Evolutionary conservation across 331 rosid genomes (phyloP), one percentile per base, ranked within the genome.

Genomic region (Acacia concinna): DNA sequence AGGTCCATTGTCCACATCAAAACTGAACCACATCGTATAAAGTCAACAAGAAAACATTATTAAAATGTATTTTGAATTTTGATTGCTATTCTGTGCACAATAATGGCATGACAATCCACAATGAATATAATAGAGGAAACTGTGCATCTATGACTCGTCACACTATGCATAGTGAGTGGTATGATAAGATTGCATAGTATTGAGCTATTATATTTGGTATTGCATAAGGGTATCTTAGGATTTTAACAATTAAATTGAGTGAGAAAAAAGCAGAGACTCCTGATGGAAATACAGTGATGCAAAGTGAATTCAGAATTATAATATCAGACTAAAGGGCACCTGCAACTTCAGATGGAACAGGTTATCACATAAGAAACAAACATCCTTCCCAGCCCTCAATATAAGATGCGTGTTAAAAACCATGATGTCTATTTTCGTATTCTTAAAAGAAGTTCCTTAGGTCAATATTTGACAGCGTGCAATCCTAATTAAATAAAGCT

Each of bases 1-100:
- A 77, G 98, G 98, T 85, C 99, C 99, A 79, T 88, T 93, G 15
- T 90, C 90, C 64, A 84, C 75, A 64, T 93, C 97, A 90, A 95
- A 95, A 91, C 99, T 93, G 94, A 71, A 69, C 56, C 79, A 25
- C 75, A 84, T 68, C 46, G 78, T 41, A 79, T 64, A 63, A 40
- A 65, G 40, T 49, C 6, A 64, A 56, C 78, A 60, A 13, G 37
- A 56, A 69, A 54, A 74, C 14, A 46, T 35, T 41, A 62, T 49
- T 47, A 41, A 66, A 75, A 40, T 49, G 37, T 17, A 65, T 43
- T 77, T 68, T 17, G 69, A 56, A 54, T 43, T 77, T 51, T 43
- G 52, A 59, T 73, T 60, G 76, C 4, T 68, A 31, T 54, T 69
- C 23, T 35, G 20, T 68, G 62, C 31, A 37, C 21, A 67, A 68